These are phyloP conservation scores for Scheffersomyces quercinus DNA, from an alignment of 1,139 yeast species.

Conservation along the genomic window DNA sequence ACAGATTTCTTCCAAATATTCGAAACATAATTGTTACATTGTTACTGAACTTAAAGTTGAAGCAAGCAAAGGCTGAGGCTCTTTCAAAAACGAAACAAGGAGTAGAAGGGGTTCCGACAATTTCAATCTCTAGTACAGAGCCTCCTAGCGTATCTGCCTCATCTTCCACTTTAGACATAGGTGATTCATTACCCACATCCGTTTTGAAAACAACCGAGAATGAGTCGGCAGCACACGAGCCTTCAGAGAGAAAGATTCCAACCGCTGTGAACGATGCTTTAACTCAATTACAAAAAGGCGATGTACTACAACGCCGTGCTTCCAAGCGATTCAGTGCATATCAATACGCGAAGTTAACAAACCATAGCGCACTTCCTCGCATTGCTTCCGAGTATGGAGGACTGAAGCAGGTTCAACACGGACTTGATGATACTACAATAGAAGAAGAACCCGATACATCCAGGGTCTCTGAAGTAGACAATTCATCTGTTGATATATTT, in stretches of 20 bases:
- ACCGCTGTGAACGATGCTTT: conserved; percentile 51
- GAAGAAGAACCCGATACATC: not conserved
- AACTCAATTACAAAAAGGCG: conserved; percentile 75
- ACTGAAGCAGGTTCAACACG: not conserved
- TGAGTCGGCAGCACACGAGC: conserved; percentile 2
- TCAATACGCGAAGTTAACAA: conserved; percentile 80
- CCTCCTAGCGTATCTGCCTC: conserved; percentile 4
- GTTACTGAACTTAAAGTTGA: conserved; percentile 76
- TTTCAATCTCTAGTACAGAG: not conserved
- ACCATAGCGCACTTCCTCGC: conserved; percentile 30
- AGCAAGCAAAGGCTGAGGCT: conserved; percentile 59
- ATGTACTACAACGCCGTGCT: conserved; percentile 84
- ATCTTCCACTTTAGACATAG: not conserved
- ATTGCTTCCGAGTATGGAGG: conserved; percentile 6
- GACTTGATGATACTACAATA: not conserved
- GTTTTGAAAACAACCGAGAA: conserved; percentile 4
- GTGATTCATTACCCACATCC: not conserved
- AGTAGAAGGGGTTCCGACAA: not conserved
- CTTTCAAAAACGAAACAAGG: conserved; percentile 16
- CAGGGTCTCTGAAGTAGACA: not conserved
- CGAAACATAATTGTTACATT: conserved; percentile 84
- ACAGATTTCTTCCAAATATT: conserved; percentile 78
- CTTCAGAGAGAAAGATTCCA: conserved; percentile 1
- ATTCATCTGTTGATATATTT: conserved; percentile 33
- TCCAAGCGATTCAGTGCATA: conserved; percentile 91